These are phyloP conservation scores for Priceomyces melissophilus DNA, from an alignment of 805 yeast genomes.

Conservation along the genomic window DNA sequence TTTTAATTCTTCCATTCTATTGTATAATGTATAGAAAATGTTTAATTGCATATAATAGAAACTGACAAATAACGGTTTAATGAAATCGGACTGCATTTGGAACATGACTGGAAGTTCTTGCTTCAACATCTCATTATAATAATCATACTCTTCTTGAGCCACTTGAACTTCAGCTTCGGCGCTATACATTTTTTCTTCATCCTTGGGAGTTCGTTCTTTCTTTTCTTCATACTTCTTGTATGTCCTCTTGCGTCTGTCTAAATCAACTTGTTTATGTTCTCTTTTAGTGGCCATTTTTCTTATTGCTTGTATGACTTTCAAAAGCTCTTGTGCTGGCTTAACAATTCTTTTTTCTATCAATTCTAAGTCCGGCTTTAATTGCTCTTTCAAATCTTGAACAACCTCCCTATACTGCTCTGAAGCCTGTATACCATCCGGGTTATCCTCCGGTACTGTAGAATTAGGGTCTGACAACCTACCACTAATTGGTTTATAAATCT, in stretches of 20 bases:
- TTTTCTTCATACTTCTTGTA: slow-evolving; percentile 73
- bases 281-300: slow-evolving; percentile 94
- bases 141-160: slow-evolving; percentile 94
- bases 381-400: slow-evolving; percentile 79
- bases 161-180: slow-evolving; percentile 86
- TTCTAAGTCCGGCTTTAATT: slow-evolving; percentile 88
- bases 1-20: slow-evolving; percentile 91
- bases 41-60: slow-evolving; percentile 97
- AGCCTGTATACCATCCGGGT: slow-evolving; percentile 95
- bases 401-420: slow-evolving; percentile 87
- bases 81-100: slow-evolving; percentile 85
- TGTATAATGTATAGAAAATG: slow-evolving; percentile 89
- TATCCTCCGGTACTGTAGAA: slow-evolving; percentile 82
- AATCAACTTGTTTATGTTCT: slow-evolving; percentile 90
- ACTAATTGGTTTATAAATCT: slow-evolving; percentile 91
- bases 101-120: slow-evolving; percentile 85
- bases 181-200: slow-evolving; percentile 84
- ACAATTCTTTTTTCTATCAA: slow-evolving; percentile 87
- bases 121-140: slow-evolving; percentile 92
- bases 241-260: slow-evolving; percentile 77
- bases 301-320: slow-evolving; percentile 75
- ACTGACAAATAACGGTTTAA: slow-evolving; percentile 89
- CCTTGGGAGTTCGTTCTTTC: slow-evolving; percentile 80
- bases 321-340: slow-evolving; percentile 85
- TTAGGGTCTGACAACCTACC: slow-evolving; percentile 91